Evolutionary conservation across 164 flowering plant species (phyloP).

Genomic region (Macadamia integrifolia): DNA sequence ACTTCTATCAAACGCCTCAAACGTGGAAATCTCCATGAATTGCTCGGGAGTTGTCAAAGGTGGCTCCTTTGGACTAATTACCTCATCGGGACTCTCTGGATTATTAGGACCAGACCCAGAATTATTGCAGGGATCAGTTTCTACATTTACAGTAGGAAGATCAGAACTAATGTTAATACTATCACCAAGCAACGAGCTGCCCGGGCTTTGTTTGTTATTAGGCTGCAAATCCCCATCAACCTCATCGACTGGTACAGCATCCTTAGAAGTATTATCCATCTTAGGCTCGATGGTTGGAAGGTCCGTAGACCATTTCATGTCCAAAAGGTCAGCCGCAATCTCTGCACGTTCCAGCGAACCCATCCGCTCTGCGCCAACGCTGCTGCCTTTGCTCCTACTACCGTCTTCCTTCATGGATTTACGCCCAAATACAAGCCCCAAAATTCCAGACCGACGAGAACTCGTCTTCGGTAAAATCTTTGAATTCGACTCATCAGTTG

Average conservation of each 20-base stretch:
- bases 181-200: conserved; percentile 8
- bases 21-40: conserved; percentile 12
- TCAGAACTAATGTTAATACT: conserved; percentile 5
- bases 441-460: conserved; percentile 40
- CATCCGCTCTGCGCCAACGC: conserved; percentile 25
- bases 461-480: conserved; percentile 34
- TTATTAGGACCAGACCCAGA: conserved; percentile 10
- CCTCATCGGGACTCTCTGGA: conserved; percentile 11
- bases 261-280: conserved; percentile 20
- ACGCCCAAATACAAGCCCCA: conserved; percentile 70
- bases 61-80: background rate
- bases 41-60: conserved; percentile 11
- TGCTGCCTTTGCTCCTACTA: conserved; percentile 23
- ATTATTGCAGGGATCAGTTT: conserved; percentile 8
- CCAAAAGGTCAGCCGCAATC: conserved; percentile 85
- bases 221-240: conserved; percentile 12
- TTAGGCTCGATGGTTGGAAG: conserved; percentile 27
- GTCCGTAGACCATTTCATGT: conserved; percentile 83
- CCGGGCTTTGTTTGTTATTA: conserved; percentile 10
- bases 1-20: conserved; percentile 11
- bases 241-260: conserved; percentile 12
- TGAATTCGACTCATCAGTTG: conserved; percentile 28
- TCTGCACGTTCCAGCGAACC: conserved; percentile 77
- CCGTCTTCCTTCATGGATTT: conserved; percentile 33
- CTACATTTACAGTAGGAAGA: conserved; percentile 1